A percentile compares a stretch with the other conserved stretches of the same genome.
phyloP scores from a whole-genome alignment of 371 early-diverging fungal genomes.

The Apophysomyces elegans region DNA sequence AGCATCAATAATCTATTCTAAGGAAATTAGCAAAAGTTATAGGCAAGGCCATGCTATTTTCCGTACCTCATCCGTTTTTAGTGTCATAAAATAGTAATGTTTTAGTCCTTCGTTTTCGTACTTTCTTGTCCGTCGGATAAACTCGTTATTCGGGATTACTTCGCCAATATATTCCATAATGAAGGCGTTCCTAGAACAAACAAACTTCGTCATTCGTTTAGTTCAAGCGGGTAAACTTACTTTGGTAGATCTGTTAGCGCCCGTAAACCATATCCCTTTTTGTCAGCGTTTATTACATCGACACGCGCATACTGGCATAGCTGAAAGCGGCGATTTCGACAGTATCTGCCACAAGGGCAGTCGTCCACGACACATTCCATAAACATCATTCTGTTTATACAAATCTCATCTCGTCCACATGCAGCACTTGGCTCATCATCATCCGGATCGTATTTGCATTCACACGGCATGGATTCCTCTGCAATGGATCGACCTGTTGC shows the following conservation, averaged over 20 bases:
- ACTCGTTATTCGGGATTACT: constrained; percentile 76
- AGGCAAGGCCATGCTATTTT: not conserved
- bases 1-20: constrained; percentile 81
- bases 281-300: constrained; percentile 82
- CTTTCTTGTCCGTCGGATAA: constrained; percentile 76
- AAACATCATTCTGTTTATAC: constrained; percentile 88
- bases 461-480: constrained; percentile 79
- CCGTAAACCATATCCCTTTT: constrained; percentile 90
- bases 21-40: not conserved
- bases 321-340: constrained; percentile 89
- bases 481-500: constrained; percentile 70
- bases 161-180: constrained; percentile 97
- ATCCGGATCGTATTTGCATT: constrained; percentile 71
- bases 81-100: constrained; percentile 96
- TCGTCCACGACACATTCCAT: constrained; percentile 89
- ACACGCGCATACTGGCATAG: constrained; percentile 79
- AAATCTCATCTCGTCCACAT: constrained; percentile 82
- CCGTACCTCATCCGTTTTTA: constrained; percentile 81
- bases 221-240: constrained; percentile 43
- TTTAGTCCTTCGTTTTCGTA: constrained; percentile 78
- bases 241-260: constrained; percentile 62
- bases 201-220: not conserved
- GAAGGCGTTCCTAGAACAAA: constrained; percentile 55
- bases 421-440: constrained; percentile 54
- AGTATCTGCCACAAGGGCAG: constrained; percentile 87